Evolutionary conservation across 2,329 filamentous ascomycete genomes (phyloP), one percentile per base, ranked within the genome.

Genomic region (Gnomoniopsis smithogilvyi): DNA sequence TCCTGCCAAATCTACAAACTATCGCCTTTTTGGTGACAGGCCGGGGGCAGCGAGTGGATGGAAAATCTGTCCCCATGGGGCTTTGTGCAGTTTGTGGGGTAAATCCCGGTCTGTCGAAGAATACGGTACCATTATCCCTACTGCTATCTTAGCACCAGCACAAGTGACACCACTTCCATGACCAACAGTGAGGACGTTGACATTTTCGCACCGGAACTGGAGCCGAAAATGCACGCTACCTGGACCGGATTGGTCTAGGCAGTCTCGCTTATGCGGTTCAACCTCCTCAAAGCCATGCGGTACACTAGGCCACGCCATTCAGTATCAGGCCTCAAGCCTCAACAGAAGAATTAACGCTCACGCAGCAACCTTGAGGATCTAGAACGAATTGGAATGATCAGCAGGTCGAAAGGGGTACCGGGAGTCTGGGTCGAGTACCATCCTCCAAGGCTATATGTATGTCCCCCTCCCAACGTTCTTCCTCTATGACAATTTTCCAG

Each of bases 11-110:
- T 36, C 49, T 19, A 12, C 15, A 22, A 48, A 22, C 51, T 51
- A 56, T 48, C 10, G 26, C 19, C 47, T 54, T 46, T 26, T 33
- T 19, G 41, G 54, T 24, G 24, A 52, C 38, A 52, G 36, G 19
- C 51, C 34, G 26, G 56, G 49, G 48, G 33, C 22, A n/a, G 21
- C 56, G 21, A 61, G 59, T 61, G 59, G 59, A 61, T 56, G 59
- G 59, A 53, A 61, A 62, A 59, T 56, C 45, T 49, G 38, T 34
- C 52, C 24, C 36, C 59, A 54, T 36, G 21, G 49, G 33, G 45
- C 26, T 6, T 49, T 49, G 30, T 49, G 54, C 34, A 45, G 43
- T 10, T 19, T 58, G 51, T 54, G 56, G 56, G 51, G 56, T 54
- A 53, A 24, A 38, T 17, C 14, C 50, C 33, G 19, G 30, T 12